Base-by-base conservation (phyloP, 108 stramenopile species). In the Nitzschia palea region DNA sequence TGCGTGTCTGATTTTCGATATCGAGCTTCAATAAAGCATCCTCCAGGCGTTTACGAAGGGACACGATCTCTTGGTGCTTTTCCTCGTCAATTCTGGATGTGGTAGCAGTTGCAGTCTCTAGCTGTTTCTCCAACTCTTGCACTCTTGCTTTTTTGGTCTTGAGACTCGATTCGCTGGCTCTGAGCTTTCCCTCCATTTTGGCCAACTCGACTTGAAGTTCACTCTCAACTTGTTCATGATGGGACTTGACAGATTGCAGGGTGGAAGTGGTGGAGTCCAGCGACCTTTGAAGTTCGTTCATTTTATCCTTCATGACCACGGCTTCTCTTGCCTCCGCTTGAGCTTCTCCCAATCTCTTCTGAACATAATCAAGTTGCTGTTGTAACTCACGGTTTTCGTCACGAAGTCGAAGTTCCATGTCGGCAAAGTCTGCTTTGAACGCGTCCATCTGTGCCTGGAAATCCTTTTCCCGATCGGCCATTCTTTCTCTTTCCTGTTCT, bases 141-240 rank as follows among this genome's bases (percentile, higher is more conserved):
- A 76, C 61, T 8, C 32, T 34, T 2, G 43, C 22, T 20, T 70
- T 79, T 51, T 80, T 80, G 14, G 66, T 37, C 31, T 63, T 62
- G 32, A 76, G 42, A 32, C 52, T 67, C 3, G 74, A 47, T 29
- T 80, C 80, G 23, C 74, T 71, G 1, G 80, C 80, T 42, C 64
- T 32, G 15, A 80, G 58, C 44, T 76, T 70, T 1, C 74, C 70
- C 44, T 76, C 70, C 25, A 76, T 23, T 28, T 71, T 80, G 2
- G 74, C 65, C 26, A 80, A 26, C 35, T 75, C 62, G 23, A 62
- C 59, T 8, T 62, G 69, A 14, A 76, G 40, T 12, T 80, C 80
- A 23, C 47, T 47, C 60, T 81, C 71, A 0, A 60, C 43, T 12
- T 60, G 55, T 43, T 81, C 80, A 37, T 50, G 48, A 23, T 63